Conservation (phyloP, 2,329 filamentous ascomycete genomes). For the Penicillium sp. region DNA sequence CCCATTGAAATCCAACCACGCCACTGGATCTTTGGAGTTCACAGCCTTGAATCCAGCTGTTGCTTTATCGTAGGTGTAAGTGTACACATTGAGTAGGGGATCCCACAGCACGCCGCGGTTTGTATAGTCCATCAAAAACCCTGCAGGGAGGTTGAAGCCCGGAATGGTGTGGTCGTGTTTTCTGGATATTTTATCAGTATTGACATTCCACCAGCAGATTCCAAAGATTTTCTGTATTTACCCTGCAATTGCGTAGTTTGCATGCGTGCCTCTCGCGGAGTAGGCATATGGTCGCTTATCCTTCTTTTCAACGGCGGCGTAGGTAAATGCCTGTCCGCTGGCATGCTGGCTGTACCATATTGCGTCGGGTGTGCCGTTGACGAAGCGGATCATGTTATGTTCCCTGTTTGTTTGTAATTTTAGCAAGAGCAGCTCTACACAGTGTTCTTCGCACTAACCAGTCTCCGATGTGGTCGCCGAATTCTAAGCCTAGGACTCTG, state of each 20-base stretch:
- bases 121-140: slow-evolving; percentile 56
- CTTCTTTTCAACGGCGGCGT: slow-evolving; percentile 55
- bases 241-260: slow-evolving; percentile 61
- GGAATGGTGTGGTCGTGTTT: slow-evolving; percentile 65
- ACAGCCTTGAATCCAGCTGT: slow-evolving; percentile 51
- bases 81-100: slow-evolving; percentile 56
- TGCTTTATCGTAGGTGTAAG: slow-evolving; percentile 53
- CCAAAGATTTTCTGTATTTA: slow-evolving; percentile 14
- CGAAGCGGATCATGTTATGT: slow-evolving; percentile 66
- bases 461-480: slow-evolving; percentile 64
- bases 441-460: slow-evolving; percentile 44
- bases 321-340: slow-evolving; percentile 63
- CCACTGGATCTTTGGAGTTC: slow-evolving; percentile 48
- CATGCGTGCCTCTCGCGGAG: slow-evolving; percentile 62
- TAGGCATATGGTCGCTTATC: slow-evolving; percentile 58
- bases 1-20: slow-evolving; percentile 58
- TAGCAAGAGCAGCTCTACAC: background rate
- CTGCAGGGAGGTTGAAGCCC: slow-evolving; percentile 56
- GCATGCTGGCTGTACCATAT: slow-evolving; percentile 66
- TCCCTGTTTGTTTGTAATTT: slow-evolving; percentile 47
- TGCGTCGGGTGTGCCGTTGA: slow-evolving; percentile 53
- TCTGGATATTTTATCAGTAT: slow-evolving; percentile 29
- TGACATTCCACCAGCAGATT: background rate
- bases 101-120: slow-evolving; percentile 61
- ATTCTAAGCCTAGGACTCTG: slow-evolving; percentile 50